These are phyloP conservation scores for Naematelia aurantialba DNA, from an alignment of 768 basidiomycete species.

Conservation along the genomic window DNA sequence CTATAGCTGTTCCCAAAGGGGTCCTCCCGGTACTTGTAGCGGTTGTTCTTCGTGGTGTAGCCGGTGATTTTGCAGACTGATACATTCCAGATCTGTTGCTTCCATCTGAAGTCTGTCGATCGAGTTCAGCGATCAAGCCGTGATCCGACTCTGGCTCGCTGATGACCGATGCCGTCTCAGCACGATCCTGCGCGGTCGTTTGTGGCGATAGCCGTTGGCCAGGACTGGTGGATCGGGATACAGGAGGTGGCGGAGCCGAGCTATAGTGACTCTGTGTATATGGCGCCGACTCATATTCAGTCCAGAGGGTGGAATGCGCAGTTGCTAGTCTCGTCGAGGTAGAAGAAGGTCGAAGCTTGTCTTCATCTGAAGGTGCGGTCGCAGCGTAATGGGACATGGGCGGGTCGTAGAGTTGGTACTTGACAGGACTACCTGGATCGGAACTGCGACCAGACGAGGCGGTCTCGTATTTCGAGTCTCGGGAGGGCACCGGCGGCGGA, in stretches of 20 bases:
- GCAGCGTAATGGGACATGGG: constrained; percentile 11
- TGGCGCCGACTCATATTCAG: neutral
- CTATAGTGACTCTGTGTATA: constrained; percentile 12
- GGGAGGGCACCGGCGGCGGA: constrained; percentile 36
- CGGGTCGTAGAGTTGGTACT: constrained; percentile 33
- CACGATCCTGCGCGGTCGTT: constrained; percentile 20
- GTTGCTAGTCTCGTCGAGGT: neutral
- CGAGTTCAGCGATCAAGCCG: constrained; percentile 34
- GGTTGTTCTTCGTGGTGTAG: neutral
- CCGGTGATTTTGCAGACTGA: neutral
- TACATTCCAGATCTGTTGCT: constrained; percentile 11
- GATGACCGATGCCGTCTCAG: constrained; percentile 22
- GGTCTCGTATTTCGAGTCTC: constrained; percentile 30
- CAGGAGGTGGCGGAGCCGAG: constrained; percentile 31
- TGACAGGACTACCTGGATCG: constrained; percentile 2
- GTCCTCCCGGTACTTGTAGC: neutral
- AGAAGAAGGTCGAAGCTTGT: neutral
- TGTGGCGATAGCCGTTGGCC: neutral
- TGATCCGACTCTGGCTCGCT: constrained; percentile 36
- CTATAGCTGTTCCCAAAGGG: constrained; percentile 19
- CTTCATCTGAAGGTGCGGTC: neutral
- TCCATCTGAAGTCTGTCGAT: constrained; percentile 35
- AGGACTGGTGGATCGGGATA: constrained; percentile 13
- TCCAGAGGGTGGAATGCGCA: neutral
- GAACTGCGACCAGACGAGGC: constrained; percentile 14